phyloP scores from a whole-genome alignment of 164 flowering plant genomes.

The Aristolochia californica region DNA sequence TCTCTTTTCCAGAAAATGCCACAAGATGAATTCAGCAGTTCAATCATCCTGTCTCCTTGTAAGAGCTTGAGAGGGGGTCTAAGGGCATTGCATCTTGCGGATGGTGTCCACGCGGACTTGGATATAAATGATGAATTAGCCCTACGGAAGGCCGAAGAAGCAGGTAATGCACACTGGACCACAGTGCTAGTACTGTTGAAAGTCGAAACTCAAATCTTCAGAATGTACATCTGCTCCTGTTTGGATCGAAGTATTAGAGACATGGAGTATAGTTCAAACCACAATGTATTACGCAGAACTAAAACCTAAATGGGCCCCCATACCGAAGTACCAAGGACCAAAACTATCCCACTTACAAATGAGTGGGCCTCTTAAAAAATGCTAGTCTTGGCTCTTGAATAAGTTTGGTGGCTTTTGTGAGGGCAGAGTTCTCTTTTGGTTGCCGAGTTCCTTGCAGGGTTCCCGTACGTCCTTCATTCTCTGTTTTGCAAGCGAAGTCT shows the following conservation, averaged over 20 bases:
- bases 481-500: background rate
- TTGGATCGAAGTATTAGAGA: too few relatives aligned
- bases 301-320: too few relatives aligned
- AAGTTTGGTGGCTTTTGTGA: background rate
- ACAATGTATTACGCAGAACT: too few relatives aligned
- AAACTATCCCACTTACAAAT: too few relatives aligned
- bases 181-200: too few relatives aligned
- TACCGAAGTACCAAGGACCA: too few relatives aligned
- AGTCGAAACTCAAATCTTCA: background rate
- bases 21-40: slow-evolving; percentile 11
- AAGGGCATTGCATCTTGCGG: slow-evolving; percentile 22
- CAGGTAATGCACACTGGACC: too few relatives aligned
- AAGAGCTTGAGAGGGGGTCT: slow-evolving; percentile 37
- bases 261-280: too few relatives aligned
- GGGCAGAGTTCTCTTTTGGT: background rate
- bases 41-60: slow-evolving; percentile 25
- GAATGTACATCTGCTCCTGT: background rate
- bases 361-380: too few relatives aligned
- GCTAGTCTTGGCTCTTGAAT: too few relatives aligned
- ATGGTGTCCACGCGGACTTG: slow-evolving; percentile 20
- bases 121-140: slow-evolving; percentile 22
- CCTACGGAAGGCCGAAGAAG: slow-evolving; percentile 12
- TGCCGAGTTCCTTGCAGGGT: background rate
- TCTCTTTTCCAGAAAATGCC: slow-evolving; percentile 16
- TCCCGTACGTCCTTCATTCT: too few relatives aligned